Conservation (phyloP, 352 stramenopile genomes). For the Halophytophthora batemanensis region DNA sequence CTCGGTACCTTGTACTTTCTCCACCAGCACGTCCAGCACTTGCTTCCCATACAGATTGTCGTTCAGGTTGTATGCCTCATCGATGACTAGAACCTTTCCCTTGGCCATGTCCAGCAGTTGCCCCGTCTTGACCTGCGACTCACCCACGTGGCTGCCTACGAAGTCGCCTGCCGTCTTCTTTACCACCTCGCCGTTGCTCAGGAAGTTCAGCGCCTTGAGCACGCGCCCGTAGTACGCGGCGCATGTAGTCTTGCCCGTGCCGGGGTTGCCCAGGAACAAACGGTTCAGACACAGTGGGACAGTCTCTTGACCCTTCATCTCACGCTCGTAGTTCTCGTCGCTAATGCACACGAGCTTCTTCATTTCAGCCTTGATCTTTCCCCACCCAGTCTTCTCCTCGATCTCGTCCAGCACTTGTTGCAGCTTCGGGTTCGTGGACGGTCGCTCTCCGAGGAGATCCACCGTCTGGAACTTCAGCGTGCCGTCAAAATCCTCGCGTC, state of each 20-base stretch:
- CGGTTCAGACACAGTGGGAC: slow-evolving; percentile 79
- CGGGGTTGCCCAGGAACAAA: slow-evolving; percentile 90
- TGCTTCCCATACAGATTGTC: slow-evolving; percentile 63
- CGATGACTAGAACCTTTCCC: slow-evolving; percentile 92
- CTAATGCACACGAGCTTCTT: slow-evolving; percentile 72
- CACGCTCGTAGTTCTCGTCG: slow-evolving; percentile 79
- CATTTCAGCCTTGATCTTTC: slow-evolving; percentile 74
- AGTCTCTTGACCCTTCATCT: slow-evolving; percentile 62
- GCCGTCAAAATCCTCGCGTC: slow-evolving; percentile 61
- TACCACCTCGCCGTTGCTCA: slow-evolving; percentile 88
- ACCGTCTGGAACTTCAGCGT: slow-evolving; percentile 47
- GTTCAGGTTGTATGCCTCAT: slow-evolving; percentile 92
- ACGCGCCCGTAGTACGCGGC: slow-evolving; percentile 84
- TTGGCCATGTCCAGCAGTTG: slow-evolving; percentile 77
- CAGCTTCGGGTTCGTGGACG: slow-evolving; percentile 74
- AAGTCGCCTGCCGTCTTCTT: slow-evolving; percentile 89
- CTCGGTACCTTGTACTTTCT: slow-evolving; percentile 88
- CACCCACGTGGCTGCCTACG: slow-evolving; percentile 69
- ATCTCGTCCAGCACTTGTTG: slow-evolving; percentile 50
- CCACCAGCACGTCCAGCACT: slow-evolving; percentile 87
- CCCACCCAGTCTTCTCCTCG: slow-evolving; percentile 74
- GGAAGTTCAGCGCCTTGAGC: slow-evolving; percentile 85
- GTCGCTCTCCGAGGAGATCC: slow-evolving; percentile 80
- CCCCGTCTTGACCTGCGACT: slow-evolving; percentile 87
- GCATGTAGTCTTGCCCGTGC: slow-evolving; percentile 92